phyloP scores from a whole-genome alignment of 306 rosid species.

The Coriaria nepalensis region DNA sequence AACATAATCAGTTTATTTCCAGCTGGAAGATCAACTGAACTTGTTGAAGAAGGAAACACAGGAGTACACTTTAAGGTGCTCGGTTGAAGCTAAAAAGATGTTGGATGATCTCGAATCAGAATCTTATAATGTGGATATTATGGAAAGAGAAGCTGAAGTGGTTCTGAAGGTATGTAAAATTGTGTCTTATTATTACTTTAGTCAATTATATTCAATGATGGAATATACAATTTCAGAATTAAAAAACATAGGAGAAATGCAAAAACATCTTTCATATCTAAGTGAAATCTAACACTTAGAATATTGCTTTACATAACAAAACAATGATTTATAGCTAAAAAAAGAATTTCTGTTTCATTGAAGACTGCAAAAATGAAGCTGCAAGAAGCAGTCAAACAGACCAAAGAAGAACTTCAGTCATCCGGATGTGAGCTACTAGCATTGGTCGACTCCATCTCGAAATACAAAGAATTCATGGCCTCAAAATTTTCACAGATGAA shows the following conservation, averaged over 20 bases:
- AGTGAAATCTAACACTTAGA: neutral
- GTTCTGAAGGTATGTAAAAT: slow-evolving; percentile 44
- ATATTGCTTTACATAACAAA: no score
- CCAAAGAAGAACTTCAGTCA: slow-evolving; percentile 47
- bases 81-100: slow-evolving; percentile 43
- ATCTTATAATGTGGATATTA: slow-evolving; percentile 32
- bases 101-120: slow-evolving; percentile 42
- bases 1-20: slow-evolving; percentile 15
- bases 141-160: slow-evolving; percentile 62
- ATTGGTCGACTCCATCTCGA: slow-evolving; percentile 45
- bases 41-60: slow-evolving; percentile 41
- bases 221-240: no score
- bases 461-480: slow-evolving; percentile 39
- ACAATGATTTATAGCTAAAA: no score
- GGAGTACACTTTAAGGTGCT: slow-evolving; percentile 32
- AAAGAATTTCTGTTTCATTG: slow-evolving; percentile 12
- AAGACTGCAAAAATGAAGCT: slow-evolving; percentile 51
- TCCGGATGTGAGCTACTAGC: slow-evolving; percentile 37
- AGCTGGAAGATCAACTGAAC: slow-evolving; percentile 52
- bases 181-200: slow-evolving; percentile 2
- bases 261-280: neutral
- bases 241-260: no score
- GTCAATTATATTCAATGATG: no score
- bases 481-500: slow-evolving; percentile 52
- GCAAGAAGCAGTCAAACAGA: slow-evolving; percentile 42